Evolutionary conservation across 2,329 filamentous ascomycete species (phyloP), one percentile per base, ranked within the genome.

Genomic region (Ophiostoma triangulosporum): DNA sequence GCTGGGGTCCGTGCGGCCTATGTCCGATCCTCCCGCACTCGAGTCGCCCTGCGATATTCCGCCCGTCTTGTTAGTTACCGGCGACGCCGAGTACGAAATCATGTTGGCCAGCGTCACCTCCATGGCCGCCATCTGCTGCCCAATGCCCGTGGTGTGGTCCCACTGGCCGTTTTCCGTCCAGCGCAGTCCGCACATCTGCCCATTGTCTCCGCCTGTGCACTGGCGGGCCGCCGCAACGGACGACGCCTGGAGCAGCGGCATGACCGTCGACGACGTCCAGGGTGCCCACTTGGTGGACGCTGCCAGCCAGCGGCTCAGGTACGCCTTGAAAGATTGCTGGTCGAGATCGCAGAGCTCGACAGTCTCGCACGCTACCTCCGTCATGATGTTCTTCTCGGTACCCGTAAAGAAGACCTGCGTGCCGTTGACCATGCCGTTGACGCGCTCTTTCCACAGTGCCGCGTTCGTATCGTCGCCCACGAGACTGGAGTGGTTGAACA

Each of bases 81-180:
- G 69, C 1, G 61, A 56, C 12, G 66, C 61, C 7, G 65, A 68
- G 6, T 71, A 57, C 33, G 70, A 60, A 50, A 84, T 75, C 64
- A 83, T 70, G 60, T 78, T 81, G 35, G 75, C 74, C 46, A 86
- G 72, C 6, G 84, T 74, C 9, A 84, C 72, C 61, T 85, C 80
- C 64, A 86, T 69, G 2, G 78, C 81, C 1, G 78, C 74, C 83
- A 87, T 86, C 65, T 86, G 81, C 64, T 86, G 81, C 5, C 83
- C 83, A 2, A 86, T 75, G 6, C 82, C 83, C 6, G 71, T 74
- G 1, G 70, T 71, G 24, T 78, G 77, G 62, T 85, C 80, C 65
- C 75, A 84, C 8, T 14, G 14, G 6, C 56, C 58, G 22, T 57
- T 49, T 14, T 57, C 43, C 15, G 73, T 74, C 80, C 81, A 84